These are phyloP conservation scores for Talaromyces sp. DNA, from an alignment of 2,329 filamentous ascomycete genomes.

Conservation along the genomic window DNA sequence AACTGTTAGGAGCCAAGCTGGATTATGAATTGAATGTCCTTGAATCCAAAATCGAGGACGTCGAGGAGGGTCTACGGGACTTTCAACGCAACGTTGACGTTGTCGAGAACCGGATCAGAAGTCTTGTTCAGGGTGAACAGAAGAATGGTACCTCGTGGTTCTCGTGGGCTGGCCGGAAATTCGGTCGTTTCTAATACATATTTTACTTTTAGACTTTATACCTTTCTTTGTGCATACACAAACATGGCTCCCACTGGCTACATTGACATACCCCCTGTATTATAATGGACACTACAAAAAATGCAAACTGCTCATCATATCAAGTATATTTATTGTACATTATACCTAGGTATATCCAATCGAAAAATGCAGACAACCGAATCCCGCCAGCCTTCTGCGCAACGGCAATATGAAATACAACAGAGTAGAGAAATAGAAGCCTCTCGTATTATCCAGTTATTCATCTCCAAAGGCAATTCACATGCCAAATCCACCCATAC, in stretches of 20 bases:
- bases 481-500: constrained; percentile 53
- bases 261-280: not conserved
- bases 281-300: not conserved
- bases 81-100: constrained; percentile 77
- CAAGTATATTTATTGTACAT: constrained; percentile 17
- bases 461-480: constrained; percentile 24
- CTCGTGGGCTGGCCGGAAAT: constrained; percentile 50
- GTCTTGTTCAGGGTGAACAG: constrained; percentile 62
- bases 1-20: constrained; percentile 76
- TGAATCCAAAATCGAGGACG: constrained; percentile 77
- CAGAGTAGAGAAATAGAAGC: constrained; percentile 17
- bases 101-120: constrained; percentile 63
- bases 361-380: not conserved
- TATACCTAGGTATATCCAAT: constrained; percentile 2
- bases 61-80: constrained; percentile 76
- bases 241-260: not conserved
- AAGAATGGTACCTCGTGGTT: constrained; percentile 63
- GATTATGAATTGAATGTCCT: constrained; percentile 88
- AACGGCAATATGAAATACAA: constrained; percentile 19
- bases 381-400: not conserved
- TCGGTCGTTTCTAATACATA: constrained; percentile 24
- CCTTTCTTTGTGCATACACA: not conserved
- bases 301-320: not conserved
- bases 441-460: not conserved
- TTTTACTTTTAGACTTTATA: not conserved